Conservation (phyloP, 495 filamentous ascomycete species). For the Penicillium salamii region DNA sequence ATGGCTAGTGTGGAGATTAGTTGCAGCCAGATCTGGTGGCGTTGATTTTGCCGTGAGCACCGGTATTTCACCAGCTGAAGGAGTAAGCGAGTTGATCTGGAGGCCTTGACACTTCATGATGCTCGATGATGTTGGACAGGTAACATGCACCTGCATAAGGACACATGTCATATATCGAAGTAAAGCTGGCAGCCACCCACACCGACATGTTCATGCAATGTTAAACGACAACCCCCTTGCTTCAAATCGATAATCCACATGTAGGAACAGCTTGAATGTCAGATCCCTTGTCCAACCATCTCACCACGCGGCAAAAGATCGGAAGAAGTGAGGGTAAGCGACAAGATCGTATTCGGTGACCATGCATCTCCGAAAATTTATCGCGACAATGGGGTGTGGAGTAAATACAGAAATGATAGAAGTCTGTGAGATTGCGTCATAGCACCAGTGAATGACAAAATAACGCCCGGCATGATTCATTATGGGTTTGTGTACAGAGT, state of each 20-base stretch:
- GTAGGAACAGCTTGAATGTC: background rate
- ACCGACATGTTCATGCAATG: background rate
- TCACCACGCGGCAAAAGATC: background rate
- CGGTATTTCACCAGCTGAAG: too few species aligned
- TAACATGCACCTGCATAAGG: background rate
- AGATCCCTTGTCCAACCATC: too few species aligned
- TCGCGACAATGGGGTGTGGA: too few species aligned
- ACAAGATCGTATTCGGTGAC: slow-evolving; percentile 1
- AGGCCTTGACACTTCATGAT: too few species aligned
- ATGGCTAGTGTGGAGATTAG: too few species aligned
- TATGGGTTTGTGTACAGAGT: background rate
- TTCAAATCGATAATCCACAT: background rate
- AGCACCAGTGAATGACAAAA: background rate
- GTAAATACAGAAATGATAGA: background rate
- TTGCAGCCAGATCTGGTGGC: too few species aligned
- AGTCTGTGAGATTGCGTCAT: background rate
- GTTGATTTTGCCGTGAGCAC: too few species aligned
- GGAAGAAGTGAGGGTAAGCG: background rate
- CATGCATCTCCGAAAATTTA: background rate
- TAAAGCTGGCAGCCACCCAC: background rate
- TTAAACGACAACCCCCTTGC: background rate
- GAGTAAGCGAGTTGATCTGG: too few species aligned
- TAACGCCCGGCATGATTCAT: background rate
- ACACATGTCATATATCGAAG: background rate
- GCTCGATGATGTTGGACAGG: background rate